phyloP scores from a whole-genome alignment of 768 basidiomycete species.

The Boletus sensibilis region DNA sequence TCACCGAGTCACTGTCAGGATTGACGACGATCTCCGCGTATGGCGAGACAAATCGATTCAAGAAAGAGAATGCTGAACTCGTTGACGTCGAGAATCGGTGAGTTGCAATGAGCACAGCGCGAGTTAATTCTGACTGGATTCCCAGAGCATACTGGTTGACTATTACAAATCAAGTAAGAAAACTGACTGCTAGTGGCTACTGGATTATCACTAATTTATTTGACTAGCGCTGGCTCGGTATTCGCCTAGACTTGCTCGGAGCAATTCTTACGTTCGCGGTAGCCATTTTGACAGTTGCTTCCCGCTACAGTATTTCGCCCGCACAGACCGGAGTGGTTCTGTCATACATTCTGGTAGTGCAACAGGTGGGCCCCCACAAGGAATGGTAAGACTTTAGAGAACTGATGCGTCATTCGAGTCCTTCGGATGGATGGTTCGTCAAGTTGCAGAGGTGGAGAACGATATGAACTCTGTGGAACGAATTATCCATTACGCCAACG shows the following conservation, averaged over 20 bases:
- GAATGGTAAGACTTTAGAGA: not conserved
- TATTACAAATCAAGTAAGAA: conserved; percentile 68
- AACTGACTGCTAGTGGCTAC: not conserved
- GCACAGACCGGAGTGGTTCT: conserved; percentile 75
- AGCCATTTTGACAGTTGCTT: conserved; percentile 72
- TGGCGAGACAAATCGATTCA: conserved; percentile 74
- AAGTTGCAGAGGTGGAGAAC: conserved; percentile 86
- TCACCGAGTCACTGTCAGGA: conserved; percentile 87
- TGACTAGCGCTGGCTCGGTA: conserved; percentile 74
- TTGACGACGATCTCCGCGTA: conserved; percentile 88
- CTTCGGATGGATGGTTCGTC: conserved; percentile 75
- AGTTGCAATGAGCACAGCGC: conserved; percentile 9
- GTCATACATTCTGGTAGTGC: conserved; percentile 77
- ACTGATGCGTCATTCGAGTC: conserved; percentile 35
- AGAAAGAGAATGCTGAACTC: conserved; percentile 66
- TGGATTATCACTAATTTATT: not conserved
- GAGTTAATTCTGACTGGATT: not conserved
- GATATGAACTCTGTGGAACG: conserved; percentile 92
- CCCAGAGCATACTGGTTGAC: conserved; percentile 81
- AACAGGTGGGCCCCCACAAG: conserved; percentile 50
- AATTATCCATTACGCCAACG: conserved; percentile 74
- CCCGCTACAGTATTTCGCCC: conserved; percentile 73
- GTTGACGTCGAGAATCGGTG: conserved; percentile 84
- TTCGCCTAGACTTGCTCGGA: conserved; percentile 88
- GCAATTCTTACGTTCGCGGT: conserved; percentile 70